These are phyloP conservation scores for Clavaria fumosa DNA, from an alignment of 768 basidiomycete species.

Conservation along the genomic window DNA sequence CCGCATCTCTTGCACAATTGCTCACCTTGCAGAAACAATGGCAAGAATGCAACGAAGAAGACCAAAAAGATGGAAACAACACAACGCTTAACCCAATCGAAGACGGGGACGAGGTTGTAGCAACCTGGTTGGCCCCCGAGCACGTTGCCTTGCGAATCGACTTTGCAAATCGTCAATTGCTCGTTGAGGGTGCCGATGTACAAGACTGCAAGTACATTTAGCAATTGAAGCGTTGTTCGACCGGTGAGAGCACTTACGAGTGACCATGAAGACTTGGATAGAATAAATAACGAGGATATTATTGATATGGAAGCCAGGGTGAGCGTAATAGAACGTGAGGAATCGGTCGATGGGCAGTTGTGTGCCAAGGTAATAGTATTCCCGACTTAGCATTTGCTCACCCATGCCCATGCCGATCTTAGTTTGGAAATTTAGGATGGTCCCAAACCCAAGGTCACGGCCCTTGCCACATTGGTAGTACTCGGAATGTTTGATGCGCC, in stretches of 20 bases:
- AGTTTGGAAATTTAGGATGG: conserved; percentile 98
- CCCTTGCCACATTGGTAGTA: conserved; percentile 99
- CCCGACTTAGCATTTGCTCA: conserved; percentile 98
- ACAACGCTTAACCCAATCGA: conserved; percentile 95
- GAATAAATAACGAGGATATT: conserved; percentile 98
- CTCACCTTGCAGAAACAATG: conserved; percentile 88
- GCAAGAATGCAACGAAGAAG: conserved; percentile 95
- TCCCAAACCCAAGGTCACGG: conserved; percentile 97
- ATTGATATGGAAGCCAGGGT: conserved; percentile 99
- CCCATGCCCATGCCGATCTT: conserved; percentile 99
- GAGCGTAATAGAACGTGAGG: conserved; percentile 98
- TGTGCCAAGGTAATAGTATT: conserved; percentile 98
- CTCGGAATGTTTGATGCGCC: conserved; percentile 98
- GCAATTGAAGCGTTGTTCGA: conserved; percentile 7
- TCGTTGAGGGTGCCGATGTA: conserved; percentile 96
- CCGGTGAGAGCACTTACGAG: conserved; percentile 37
- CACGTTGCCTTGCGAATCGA: conserved; percentile 67
- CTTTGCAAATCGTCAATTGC: conserved; percentile 74
- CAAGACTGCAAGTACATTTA: conserved; percentile 37
- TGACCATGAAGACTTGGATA: conserved; percentile 95
- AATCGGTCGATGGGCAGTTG: conserved; percentile 97
- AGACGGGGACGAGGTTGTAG: conserved; percentile 92
- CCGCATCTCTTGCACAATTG: no score
- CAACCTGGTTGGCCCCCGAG: conserved; percentile 81
- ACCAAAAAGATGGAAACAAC: conserved; percentile 98